phyloP scores from a whole-genome alignment of 2,329 filamentous ascomycete species.

The Diaporthe sp. region DNA sequence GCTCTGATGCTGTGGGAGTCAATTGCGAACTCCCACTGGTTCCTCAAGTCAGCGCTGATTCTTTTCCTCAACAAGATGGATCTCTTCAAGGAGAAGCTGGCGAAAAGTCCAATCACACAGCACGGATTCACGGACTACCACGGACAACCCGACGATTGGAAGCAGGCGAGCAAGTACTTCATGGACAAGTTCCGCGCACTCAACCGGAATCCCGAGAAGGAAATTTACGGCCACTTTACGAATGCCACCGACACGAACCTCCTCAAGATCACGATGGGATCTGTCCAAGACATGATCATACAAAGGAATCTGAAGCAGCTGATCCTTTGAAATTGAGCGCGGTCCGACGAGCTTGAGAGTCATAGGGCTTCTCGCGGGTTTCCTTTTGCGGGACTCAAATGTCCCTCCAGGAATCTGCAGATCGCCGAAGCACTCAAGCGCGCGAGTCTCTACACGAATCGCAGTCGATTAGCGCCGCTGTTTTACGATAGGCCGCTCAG shows the following conservation, averaged over 20 bases:
- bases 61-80: slow-evolving; percentile 92
- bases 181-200: slow-evolving; percentile 84
- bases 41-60: slow-evolving; percentile 84
- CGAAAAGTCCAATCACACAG: slow-evolving; percentile 77
- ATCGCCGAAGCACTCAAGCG: slow-evolving; percentile 31
- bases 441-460: slow-evolving; percentile 36
- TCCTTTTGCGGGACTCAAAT: neutral
- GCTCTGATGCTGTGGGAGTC: slow-evolving; percentile 90
- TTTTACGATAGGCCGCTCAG: slow-evolving; percentile 13
- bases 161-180: slow-evolving; percentile 84
- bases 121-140: slow-evolving; percentile 85
- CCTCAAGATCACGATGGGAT: slow-evolving; percentile 88
- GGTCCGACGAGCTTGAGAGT: slow-evolving; percentile 39
- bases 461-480: slow-evolving; percentile 42
- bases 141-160: slow-evolving; percentile 78
- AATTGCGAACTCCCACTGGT: slow-evolving; percentile 89
- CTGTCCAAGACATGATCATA: slow-evolving; percentile 90
- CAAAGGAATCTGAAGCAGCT: slow-evolving; percentile 86
- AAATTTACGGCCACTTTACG: slow-evolving; percentile 74
- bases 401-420: slow-evolving; percentile 9
- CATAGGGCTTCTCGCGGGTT: slow-evolving; percentile 24
- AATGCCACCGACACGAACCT: slow-evolving; percentile 79
- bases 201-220: slow-evolving; percentile 77
- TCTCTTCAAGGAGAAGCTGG: slow-evolving; percentile 83
- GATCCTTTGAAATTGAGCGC: slow-evolving; percentile 69